A percentile compares a stretch with the other conserved stretches of the same genome.
Conservation (phyloP, 768 basidiomycete genomes). For the Lepiota venenata region DNA sequence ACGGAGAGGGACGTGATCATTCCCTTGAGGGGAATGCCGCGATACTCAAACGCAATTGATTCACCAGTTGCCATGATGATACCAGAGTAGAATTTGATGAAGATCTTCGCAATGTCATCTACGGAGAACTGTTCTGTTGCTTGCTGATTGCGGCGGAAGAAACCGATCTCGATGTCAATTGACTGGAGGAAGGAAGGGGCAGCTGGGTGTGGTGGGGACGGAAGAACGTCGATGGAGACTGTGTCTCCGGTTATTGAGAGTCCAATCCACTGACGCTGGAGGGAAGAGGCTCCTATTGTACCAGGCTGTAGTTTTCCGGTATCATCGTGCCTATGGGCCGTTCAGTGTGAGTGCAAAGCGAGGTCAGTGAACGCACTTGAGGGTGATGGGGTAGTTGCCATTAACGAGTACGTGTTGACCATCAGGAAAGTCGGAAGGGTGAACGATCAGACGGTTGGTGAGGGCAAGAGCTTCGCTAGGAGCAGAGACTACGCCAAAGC, state of each 20-base stretch:
- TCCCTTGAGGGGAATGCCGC: constrained; percentile 78
- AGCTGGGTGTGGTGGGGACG: constrained; percentile 44
- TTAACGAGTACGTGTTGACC: constrained; percentile 79
- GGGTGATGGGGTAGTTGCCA: constrained; percentile 65
- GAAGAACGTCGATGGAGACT: constrained; percentile 66
- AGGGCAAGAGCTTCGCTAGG: constrained; percentile 71
- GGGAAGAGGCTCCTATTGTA: constrained; percentile 68
- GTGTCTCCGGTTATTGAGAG: constrained; percentile 76
- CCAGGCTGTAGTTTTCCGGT: constrained; percentile 69
- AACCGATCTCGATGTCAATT: constrained; percentile 78
- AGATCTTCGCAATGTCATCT: constrained; percentile 79
- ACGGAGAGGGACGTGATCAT: constrained; percentile 56
- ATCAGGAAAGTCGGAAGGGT: constrained; percentile 70
- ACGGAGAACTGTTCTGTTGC: constrained; percentile 73
- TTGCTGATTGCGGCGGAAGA: constrained; percentile 50
- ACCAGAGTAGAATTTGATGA: constrained; percentile 72
- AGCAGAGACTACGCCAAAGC: constrained; percentile 54
- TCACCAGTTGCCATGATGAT: constrained; percentile 68
- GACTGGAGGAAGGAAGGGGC: constrained; percentile 68
- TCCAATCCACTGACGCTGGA: constrained; percentile 88
- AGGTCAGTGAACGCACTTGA: constrained; percentile 46
- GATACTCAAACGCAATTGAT: constrained; percentile 82
- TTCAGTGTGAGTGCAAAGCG: background rate
- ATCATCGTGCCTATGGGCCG: constrained; percentile 63
- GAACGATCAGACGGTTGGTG: constrained; percentile 77